A percentile compares a stretch with the other conserved stretches of the same genome.
These are phyloP conservation scores for Canavalia gladiata DNA, from an alignment of 306 rosid genomes.

Conservation along the genomic window DNA sequence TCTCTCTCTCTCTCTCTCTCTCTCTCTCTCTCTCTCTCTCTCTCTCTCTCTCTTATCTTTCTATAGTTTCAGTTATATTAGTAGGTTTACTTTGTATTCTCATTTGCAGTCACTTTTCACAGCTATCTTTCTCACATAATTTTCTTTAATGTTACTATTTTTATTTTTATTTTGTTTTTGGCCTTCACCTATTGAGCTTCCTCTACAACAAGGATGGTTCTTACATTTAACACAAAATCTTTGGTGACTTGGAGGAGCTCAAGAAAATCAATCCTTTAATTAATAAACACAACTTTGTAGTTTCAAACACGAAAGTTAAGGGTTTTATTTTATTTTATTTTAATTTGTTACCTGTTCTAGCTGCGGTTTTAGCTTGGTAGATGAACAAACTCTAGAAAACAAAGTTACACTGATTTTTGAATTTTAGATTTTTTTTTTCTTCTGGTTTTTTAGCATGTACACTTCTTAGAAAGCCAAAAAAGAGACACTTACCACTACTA, in stretches of 20 bases:
- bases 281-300: slow-evolving; percentile 45
- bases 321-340: neutral
- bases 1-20: neutral
- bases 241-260: slow-evolving; percentile 28
- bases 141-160: neutral
- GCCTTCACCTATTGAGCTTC: neutral
- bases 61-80: neutral
- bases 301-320: slow-evolving; percentile 55
- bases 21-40: neutral
- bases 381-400: neutral
- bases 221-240: slow-evolving; percentile 6
- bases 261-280: neutral
- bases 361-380: slow-evolving; percentile 39
- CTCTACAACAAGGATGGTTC: neutral
- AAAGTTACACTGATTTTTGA: neutral
- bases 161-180: neutral
- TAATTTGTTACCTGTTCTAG: neutral
- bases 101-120: slow-evolving; percentile 8
- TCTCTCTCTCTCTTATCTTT: neutral
- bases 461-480: slow-evolving; percentile 22
- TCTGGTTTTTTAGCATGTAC: neutral
- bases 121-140: slow-evolving; percentile 16
- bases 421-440: neutral
- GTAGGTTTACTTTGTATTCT: neutral
- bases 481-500: neutral